Evolutionary conservation across 331 rosid genomes (phyloP).

Genomic region (Rhamnella rubrinervis): DNA sequence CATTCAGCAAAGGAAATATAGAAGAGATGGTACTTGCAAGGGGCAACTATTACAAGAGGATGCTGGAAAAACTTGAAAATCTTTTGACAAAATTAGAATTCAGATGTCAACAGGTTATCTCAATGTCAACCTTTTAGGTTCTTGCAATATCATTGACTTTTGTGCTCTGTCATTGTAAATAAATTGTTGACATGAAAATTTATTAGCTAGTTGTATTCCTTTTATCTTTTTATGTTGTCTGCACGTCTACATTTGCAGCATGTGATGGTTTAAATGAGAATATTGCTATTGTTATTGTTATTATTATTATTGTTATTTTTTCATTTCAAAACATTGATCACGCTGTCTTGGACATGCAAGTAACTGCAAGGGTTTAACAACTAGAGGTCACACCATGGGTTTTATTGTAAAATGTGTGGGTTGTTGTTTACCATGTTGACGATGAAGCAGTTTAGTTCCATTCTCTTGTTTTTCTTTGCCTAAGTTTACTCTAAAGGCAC

Average conservation of each 20-base stretch:
- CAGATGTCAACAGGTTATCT: slow-evolving; percentile 67
- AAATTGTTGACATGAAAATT: not conserved
- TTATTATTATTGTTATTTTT: too few species aligned
- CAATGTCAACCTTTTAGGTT: slow-evolving; percentile 7
- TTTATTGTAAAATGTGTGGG: not conserved
- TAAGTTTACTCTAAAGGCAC: not conserved
- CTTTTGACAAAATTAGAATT: slow-evolving; percentile 54
- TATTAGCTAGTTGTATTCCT: too few species aligned
- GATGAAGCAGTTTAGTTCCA: not conserved
- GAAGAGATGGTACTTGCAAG: slow-evolving; percentile 59
- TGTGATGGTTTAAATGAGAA: not conserved
- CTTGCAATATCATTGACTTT: not conserved
- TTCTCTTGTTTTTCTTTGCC: not conserved
- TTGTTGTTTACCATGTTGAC: not conserved
- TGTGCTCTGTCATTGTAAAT: not conserved
- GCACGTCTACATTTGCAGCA: not conserved
- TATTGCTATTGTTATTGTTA: too few species aligned
- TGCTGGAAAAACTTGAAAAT: slow-evolving; percentile 63
- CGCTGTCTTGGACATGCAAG: too few species aligned
- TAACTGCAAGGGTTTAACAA: not conserved
- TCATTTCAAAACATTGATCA: too few species aligned
- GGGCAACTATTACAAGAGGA: slow-evolving; percentile 61
- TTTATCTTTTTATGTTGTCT: not conserved
- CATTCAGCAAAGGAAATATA: slow-evolving; percentile 57
- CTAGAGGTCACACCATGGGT: not conserved